Evolutionary conservation across 2,329 filamentous ascomycete species (phyloP).

Genomic region (Phoma herbarum): DNA sequence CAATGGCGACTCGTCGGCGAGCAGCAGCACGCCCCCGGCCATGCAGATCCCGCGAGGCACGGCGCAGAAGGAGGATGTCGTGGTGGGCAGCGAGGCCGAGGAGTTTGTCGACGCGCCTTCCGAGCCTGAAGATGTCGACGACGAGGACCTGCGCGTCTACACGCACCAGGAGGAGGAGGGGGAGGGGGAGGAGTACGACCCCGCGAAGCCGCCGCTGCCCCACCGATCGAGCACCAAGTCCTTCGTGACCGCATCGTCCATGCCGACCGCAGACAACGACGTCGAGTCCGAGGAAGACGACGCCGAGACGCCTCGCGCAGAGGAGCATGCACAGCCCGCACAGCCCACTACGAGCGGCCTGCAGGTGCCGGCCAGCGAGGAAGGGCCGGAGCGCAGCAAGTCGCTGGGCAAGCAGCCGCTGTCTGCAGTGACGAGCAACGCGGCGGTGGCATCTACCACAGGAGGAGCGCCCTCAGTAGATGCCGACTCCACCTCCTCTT

Average conservation of each 20-base stretch:
- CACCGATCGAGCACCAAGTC: constrained; percentile 45
- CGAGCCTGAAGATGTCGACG: constrained; percentile 41
- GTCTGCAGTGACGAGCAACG: constrained; percentile 42
- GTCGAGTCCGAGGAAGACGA: constrained; percentile 9
- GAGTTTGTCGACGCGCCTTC: constrained; percentile 44
- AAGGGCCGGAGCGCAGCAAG: constrained; percentile 24
- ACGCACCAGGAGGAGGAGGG: constrained; percentile 29
- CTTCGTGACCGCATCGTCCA: constrained; percentile 45
- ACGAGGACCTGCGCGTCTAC: constrained; percentile 30
- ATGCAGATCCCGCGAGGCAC: constrained; percentile 43
- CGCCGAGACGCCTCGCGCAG: constrained; percentile 11
- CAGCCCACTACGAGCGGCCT: constrained; percentile 42
- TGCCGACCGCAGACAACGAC: constrained; percentile 22
- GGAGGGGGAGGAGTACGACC: constrained; percentile 27
- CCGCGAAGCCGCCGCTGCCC: constrained; percentile 15
- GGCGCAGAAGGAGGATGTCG: constrained; percentile 33
- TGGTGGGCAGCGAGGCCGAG: constrained; percentile 29
- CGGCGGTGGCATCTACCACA: constrained; percentile 34
- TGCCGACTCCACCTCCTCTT: constrained; percentile 48
- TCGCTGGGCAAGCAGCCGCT: constrained; percentile 40
- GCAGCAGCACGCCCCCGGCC: constrained; percentile 37
- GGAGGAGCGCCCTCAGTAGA: constrained; percentile 46
- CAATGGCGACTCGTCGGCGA: constrained; percentile 23
- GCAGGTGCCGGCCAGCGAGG: constrained; percentile 33
- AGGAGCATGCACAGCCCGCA: constrained; percentile 29